Base-by-base conservation (phyloP, 1,139 yeast genomes). In the Candida dubliniensis region DNA sequence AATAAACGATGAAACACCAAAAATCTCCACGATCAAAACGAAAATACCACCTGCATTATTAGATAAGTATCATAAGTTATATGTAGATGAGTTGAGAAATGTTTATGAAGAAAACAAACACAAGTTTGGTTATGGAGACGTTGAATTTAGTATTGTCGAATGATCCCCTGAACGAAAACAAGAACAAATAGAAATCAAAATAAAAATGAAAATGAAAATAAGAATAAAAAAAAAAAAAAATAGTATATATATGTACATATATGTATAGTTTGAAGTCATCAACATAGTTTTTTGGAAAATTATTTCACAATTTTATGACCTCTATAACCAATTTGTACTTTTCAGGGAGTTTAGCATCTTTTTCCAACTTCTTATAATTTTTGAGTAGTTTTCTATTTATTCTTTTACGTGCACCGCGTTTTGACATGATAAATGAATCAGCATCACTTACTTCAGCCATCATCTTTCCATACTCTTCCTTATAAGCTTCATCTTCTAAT, bases 41-140 rank as follows among this genome's bases (percentile, higher is more conserved):
- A 67, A 68, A 45, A 57, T 72, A 14, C 77, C 79, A 2, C 68
- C 60, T 13, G 73, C 67, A 32, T 48, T 73, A 45, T 74, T 93
- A 18, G 85, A 87, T 45, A 74, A 82, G 50, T 89, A 87, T 57
- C 98, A 93, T 61, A 68, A 67, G 26, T 57, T 81, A 33, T 93
- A 93, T 59, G 76, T 86, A n/a, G 76, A 79, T 12, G 90, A 82
- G 48, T 67, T 95, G 54, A 66, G 73, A 51, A 67, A 77, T 45
- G 73, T 91, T 2, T 93, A 82, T 61, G 81, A 87, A 38, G 84
- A 80, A 11, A 80, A 91, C 59, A 88, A 84, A 61, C 74, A 69
- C 7, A 73, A 73, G 50, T 93, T 63, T 53, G 81, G 82, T 1
- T 75, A 74, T 50, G 74, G 70, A 9, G 74, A 76, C 46, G 77